Percentiles rank a stretch among this genome's conserved stretches.
These are phyloP conservation scores for Chaetoscypha palmicola DNA, from an alignment of 2,329 filamentous ascomycete species.

Conservation along the genomic window DNA sequence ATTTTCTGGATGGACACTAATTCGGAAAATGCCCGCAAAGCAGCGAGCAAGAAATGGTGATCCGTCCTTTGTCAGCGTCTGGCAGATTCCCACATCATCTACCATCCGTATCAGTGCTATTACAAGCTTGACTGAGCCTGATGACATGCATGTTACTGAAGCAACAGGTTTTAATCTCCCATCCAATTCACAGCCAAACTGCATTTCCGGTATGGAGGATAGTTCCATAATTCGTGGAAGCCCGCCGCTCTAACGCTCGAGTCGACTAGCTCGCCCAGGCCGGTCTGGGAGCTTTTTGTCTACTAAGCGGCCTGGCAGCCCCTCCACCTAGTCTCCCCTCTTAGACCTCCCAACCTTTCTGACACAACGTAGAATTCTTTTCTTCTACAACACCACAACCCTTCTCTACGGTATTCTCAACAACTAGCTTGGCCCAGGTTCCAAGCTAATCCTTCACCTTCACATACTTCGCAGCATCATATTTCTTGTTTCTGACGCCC, in stretches of 20 bases:
- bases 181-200: too few relatives aligned
- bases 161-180: too few relatives aligned
- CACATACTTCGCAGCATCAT: neutral
- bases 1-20: too few relatives aligned
- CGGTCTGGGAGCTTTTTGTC: neutral
- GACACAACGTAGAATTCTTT: conserved; percentile 8
- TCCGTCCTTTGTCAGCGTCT: neutral
- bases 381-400: conserved; percentile 2
- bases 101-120: too few relatives aligned
- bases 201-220: too few relatives aligned
- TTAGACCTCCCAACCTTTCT: neutral
- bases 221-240: too few relatives aligned
- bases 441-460: neutral
- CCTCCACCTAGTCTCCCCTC: conserved; percentile 3
- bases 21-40: too few relatives aligned
- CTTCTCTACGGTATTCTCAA: neutral
- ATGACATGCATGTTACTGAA: too few relatives aligned
- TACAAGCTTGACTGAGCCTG: too few relatives aligned
- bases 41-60: neutral
- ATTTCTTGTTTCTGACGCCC: neutral
- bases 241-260: too few relatives aligned
- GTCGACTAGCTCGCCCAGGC: conserved; percentile 6
- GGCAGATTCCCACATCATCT: neutral
- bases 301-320: conserved; percentile 2
- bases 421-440: neutral